Evolutionary conservation across 176 grass and related monocot species (phyloP).

Genomic region (Oryza rufipogon): DNA sequence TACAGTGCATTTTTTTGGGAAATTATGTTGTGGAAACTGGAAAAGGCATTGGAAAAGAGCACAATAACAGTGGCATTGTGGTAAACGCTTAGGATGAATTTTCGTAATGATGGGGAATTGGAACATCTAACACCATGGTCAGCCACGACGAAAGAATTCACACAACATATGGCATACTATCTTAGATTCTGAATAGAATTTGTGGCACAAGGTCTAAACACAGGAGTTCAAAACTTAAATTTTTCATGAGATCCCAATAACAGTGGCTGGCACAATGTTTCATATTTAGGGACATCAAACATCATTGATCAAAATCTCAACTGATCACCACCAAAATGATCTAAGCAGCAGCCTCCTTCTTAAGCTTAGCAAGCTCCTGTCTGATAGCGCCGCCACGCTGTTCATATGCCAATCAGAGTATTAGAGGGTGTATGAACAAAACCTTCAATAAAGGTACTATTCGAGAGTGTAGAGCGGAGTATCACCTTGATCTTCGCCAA

Average conservation of each 20-base stretch:
- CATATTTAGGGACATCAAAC: neutral
- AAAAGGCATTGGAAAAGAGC: too few relatives aligned
- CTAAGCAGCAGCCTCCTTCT: conserved; percentile 64
- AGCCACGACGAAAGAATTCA: too few relatives aligned
- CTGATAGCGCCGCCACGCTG: conserved; percentile 83
- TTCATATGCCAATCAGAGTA: conserved; percentile 11
- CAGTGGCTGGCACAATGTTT: neutral
- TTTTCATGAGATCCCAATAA: conserved; percentile 15
- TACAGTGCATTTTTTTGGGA: too few relatives aligned
- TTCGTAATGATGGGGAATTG: too few relatives aligned
- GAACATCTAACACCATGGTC: too few relatives aligned
- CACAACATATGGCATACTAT: neutral
- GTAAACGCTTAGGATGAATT: too few relatives aligned
- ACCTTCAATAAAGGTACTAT: neutral
- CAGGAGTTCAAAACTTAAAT: conserved; percentile 11
- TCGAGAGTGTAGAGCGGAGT: neutral
- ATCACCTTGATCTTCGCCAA: conserved; percentile 89
- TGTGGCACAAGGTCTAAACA: conserved; percentile 4
- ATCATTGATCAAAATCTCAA: conserved; percentile 35
- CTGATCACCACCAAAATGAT: neutral
- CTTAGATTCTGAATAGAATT: neutral
- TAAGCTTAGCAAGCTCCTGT: conserved; percentile 81
- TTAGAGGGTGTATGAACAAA: neutral
- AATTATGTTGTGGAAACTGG: too few relatives aligned
- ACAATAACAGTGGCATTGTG: too few relatives aligned